Conservation (phyloP, 805 yeast genomes). For the Nakazawaea pomicola region DNA sequence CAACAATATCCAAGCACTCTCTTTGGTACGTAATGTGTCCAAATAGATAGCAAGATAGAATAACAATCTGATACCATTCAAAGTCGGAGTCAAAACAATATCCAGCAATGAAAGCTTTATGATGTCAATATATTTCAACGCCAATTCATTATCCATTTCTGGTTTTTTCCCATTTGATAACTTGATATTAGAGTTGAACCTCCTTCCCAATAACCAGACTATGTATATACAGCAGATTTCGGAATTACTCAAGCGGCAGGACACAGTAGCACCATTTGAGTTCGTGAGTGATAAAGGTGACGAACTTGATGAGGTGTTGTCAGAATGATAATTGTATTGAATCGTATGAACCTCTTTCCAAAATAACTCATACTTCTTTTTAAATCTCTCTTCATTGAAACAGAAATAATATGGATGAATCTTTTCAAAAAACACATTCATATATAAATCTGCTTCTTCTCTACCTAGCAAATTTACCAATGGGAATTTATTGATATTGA, state of each 20-base stretch:
- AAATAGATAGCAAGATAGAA: slow-evolving; percentile 37
- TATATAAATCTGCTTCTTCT: slow-evolving; percentile 32
- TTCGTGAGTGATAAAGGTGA: slow-evolving; percentile 1
- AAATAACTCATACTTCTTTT: slow-evolving; percentile 30
- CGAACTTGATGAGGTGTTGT: slow-evolving; percentile 3
- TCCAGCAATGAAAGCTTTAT: slow-evolving; percentile 38
- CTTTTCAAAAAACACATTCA: slow-evolving; percentile 33
- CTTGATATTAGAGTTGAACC: slow-evolving; percentile 25
- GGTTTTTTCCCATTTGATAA: slow-evolving; percentile 18
- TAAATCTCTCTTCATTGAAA: slow-evolving; percentile 30
- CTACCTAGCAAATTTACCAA: slow-evolving; percentile 27
- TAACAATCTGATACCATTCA: slow-evolving; percentile 39
- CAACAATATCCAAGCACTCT: slow-evolving; percentile 42
- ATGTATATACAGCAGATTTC: slow-evolving; percentile 42
- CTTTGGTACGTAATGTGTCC: slow-evolving; percentile 40
- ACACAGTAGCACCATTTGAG: slow-evolving; percentile 1
- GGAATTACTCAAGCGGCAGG: slow-evolving; percentile 22
- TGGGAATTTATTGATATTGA: slow-evolving; percentile 33
- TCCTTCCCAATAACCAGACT: slow-evolving; percentile 38
- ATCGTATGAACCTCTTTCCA: slow-evolving; percentile 30
- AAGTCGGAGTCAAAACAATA: slow-evolving; percentile 37
- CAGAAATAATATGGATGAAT: slow-evolving; percentile 41
- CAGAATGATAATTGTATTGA: slow-evolving; percentile 11
- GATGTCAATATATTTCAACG: slow-evolving; percentile 32
- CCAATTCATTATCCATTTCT: slow-evolving; percentile 22